These are phyloP conservation scores for Athelia sp. DNA, from an alignment of 1,284 basidiomycete genomes.

Conservation along the genomic window DNA sequence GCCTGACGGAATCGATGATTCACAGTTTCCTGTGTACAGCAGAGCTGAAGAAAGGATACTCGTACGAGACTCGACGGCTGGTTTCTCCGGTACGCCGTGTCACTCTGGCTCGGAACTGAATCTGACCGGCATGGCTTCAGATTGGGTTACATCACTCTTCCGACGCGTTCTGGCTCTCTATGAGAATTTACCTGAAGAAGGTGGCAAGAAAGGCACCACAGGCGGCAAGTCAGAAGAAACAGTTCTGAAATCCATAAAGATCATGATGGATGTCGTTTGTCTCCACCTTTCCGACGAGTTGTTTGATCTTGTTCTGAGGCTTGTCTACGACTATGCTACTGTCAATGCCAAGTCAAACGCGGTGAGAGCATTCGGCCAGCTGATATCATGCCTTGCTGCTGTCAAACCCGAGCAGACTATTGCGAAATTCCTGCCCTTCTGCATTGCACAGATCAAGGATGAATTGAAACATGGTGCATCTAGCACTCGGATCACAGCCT, in stretches of 20 bases:
- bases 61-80: constrained; percentile 73
- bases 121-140: constrained; percentile 27
- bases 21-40: constrained; percentile 45
- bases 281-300: constrained; percentile 84
- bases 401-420: constrained; percentile 77
- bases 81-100: constrained; percentile 60
- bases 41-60: constrained; percentile 71
- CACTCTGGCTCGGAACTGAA: constrained; percentile 3
- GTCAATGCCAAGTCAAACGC: constrained; percentile 86
- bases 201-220: constrained; percentile 73
- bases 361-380: constrained; percentile 85
- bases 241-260: constrained; percentile 79
- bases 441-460: constrained; percentile 74
- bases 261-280: constrained; percentile 82
- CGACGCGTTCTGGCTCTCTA: constrained; percentile 84
- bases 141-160: constrained; percentile 90
- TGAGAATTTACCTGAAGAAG: constrained; percentile 93
- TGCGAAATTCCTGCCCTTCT: constrained; percentile 78
- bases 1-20: constrained; percentile 52
- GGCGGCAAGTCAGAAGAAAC: constrained; percentile 86
- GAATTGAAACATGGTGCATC: constrained; percentile 92
- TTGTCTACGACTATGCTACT: constrained; percentile 85
- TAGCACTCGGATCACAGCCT: constrained; percentile 86
- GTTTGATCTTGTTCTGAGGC: constrained; percentile 82
- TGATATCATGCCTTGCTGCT: constrained; percentile 84